A percentile compares a stretch with the other conserved stretches of the same genome.
Conservation (phyloP, 768 basidiomycete species). For the Atractiella rhizophila region DNA sequence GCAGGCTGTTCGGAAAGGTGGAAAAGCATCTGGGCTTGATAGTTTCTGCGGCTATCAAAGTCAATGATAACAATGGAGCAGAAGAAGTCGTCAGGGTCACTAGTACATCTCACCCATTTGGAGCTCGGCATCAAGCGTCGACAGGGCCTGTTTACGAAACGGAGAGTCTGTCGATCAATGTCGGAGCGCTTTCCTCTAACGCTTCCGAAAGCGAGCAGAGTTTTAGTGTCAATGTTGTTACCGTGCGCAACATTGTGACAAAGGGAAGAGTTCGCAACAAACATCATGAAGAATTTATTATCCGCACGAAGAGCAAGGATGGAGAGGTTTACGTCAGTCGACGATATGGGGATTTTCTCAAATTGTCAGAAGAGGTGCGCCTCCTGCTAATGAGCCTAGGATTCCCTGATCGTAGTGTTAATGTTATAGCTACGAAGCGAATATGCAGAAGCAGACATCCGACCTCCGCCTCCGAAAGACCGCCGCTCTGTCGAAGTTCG, state of each 20-base stretch:
- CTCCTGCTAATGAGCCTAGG: constrained; percentile 3
- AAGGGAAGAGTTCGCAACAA: constrained; percentile 65
- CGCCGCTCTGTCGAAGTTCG: constrained; percentile 22
- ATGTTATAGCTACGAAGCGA: constrained; percentile 47
- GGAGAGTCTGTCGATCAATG: background rate
- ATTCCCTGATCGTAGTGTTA: constrained; percentile 1
- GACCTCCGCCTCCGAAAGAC: constrained; percentile 69
- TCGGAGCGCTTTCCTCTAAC: constrained; percentile 6
- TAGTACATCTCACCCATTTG: constrained; percentile 24
- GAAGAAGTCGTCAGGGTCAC: constrained; percentile 79
- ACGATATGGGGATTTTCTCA: constrained; percentile 82
- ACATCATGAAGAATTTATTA: constrained; percentile 88
- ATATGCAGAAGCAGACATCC: constrained; percentile 57
- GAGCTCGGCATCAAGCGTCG: background rate
- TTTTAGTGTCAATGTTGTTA: constrained; percentile 83
- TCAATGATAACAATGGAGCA: constrained; percentile 32
- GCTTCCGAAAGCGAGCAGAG: constrained; percentile 27
- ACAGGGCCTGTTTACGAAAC: background rate
- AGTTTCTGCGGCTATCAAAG: constrained; percentile 52
- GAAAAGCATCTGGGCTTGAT: constrained; percentile 69
- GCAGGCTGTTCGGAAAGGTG: constrained; percentile 45
- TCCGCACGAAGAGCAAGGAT: constrained; percentile 53
- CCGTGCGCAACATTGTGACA: constrained; percentile 56
- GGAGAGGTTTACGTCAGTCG: constrained; percentile 64
- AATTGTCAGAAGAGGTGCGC: constrained; percentile 55